phyloP scores from a whole-genome alignment of 345 rosid species.

The Jatropha curcas region DNA sequence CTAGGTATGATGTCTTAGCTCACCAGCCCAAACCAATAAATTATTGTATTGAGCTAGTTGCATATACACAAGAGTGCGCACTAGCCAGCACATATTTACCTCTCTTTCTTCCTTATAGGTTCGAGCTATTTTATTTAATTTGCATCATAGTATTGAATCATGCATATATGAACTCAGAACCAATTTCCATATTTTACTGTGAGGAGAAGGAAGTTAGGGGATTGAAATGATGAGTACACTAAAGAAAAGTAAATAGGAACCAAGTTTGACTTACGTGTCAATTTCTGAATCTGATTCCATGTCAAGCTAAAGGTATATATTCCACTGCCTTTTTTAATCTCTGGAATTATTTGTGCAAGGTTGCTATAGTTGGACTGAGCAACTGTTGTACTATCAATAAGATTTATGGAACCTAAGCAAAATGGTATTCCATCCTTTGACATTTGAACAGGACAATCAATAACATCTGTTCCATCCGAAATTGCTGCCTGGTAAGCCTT shows the following conservation, averaged over 20 bases:
- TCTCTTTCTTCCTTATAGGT: neutral
- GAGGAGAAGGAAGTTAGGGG: neutral
- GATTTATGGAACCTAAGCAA: constrained; percentile 66
- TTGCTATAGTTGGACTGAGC: constrained; percentile 44
- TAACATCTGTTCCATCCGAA: constrained; percentile 64
- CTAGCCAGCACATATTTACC: neutral
- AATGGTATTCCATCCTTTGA: constrained; percentile 69
- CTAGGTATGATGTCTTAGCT: neutral
- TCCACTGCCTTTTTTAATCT: constrained; percentile 34
- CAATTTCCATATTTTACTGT: neutral
- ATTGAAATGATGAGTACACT: neutral
- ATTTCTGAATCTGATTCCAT: constrained; percentile 62
- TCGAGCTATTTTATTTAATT: neutral
- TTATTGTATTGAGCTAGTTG: too few relatives aligned
- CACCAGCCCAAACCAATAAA: neutral
- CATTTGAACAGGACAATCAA: constrained; percentile 87
- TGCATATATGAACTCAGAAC: too few relatives aligned
- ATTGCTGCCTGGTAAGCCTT: constrained; percentile 74
- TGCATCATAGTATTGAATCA: neutral
- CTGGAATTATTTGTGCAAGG: constrained; percentile 43
- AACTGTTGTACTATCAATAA: constrained; percentile 46
- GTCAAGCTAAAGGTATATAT: constrained; percentile 65
- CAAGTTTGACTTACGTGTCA: constrained; percentile 58
- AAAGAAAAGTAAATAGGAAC: constrained; percentile 15
- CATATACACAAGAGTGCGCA: too few relatives aligned